Evolutionary conservation across 2,329 filamentous ascomycete species (phyloP), one percentile per base, ranked within the genome.

Genomic region (Tolypocladium guangdongense): DNA sequence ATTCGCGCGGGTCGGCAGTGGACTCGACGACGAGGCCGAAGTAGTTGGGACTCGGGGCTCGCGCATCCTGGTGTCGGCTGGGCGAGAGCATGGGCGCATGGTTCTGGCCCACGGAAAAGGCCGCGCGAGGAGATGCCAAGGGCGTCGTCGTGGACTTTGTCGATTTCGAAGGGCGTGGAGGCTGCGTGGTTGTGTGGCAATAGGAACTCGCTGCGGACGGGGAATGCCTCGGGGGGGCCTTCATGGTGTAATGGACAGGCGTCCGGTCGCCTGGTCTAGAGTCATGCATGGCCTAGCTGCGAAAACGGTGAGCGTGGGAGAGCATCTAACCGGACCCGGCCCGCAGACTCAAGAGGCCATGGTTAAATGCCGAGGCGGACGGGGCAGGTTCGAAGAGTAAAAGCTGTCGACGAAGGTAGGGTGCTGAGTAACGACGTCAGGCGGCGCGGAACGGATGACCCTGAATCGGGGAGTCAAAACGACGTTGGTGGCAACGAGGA

Each of bases 21-120:
- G 81, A 67, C 55, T 90, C 84, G 57, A 88, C 72, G 33, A 83
- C 75, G 55, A 95, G 81, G 53, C 87, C 88, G 66, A 96, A 96
- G 69, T 96, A 96, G 66, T 91, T 95, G 14, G 90, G 88, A 65
- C 88, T 92, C 11, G 83, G 72, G 1, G 78, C 71, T 57, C 76
- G 73, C 18, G 63, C 64, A 41, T 75, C 72, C 2, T 63, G 54
- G 6, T 61, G 53, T 41, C 68, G 63, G 30, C 58, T 64, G 2
- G 77, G 75, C 2, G 78, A 78, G 7, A 76, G 64, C 56, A 73
- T 77, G 0, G 80, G 78, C 2, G 80, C 75, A 36, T 76, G 70
- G 24, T 74, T 65, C 63, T 83, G 79, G 58, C 79, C 78, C 49
- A 78, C 77, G 2, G 81, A 80, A 56, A 76, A 74, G 20, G 77